phyloP scores from a whole-genome alignment of 495 filamentous ascomycete species.

The Podospora pseudopauciseta region DNA sequence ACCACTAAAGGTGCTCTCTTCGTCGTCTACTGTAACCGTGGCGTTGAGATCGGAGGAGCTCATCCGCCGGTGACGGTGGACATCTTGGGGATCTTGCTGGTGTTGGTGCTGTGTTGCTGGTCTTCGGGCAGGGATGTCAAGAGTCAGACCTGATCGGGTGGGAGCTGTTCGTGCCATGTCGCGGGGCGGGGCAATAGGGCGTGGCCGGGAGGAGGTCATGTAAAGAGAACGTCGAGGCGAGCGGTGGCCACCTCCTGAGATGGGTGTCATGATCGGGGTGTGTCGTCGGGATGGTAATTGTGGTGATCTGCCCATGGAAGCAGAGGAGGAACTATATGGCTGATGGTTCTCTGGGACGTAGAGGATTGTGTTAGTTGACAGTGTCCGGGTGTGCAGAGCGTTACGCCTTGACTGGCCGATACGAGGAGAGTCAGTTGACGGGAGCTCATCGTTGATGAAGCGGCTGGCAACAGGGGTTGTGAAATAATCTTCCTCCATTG shows the following conservation, averaged over 20 bases:
- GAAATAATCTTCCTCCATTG: slow-evolving; percentile 48
- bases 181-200: slow-evolving; percentile 52
- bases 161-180: slow-evolving; percentile 49
- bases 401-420: slow-evolving; percentile 32
- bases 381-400: slow-evolving; percentile 56
- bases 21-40: not conserved
- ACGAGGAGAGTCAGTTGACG: slow-evolving; percentile 31
- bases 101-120: not conserved
- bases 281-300: slow-evolving; percentile 30
- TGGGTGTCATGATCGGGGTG: slow-evolving; percentile 42
- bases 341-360: slow-evolving; percentile 54
- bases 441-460: slow-evolving; percentile 24
- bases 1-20: slow-evolving; percentile 59
- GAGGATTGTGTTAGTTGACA: slow-evolving; percentile 75
- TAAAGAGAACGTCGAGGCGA: slow-evolving; percentile 49
- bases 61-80: not conserved
- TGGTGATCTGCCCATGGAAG: slow-evolving; percentile 35
- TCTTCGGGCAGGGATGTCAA: slow-evolving; percentile 27
- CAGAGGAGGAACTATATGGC: slow-evolving; percentile 47
- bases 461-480: slow-evolving; percentile 37
- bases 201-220: slow-evolving; percentile 37
- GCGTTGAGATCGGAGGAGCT: slow-evolving; percentile 1
- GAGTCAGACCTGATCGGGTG: slow-evolving; percentile 29
- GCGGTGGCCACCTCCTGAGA: slow-evolving; percentile 35
- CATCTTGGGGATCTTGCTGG: slow-evolving; percentile 16